Conservation (phyloP, 108 stramenopile genomes). For the Skeletonema menzelii region DNA sequence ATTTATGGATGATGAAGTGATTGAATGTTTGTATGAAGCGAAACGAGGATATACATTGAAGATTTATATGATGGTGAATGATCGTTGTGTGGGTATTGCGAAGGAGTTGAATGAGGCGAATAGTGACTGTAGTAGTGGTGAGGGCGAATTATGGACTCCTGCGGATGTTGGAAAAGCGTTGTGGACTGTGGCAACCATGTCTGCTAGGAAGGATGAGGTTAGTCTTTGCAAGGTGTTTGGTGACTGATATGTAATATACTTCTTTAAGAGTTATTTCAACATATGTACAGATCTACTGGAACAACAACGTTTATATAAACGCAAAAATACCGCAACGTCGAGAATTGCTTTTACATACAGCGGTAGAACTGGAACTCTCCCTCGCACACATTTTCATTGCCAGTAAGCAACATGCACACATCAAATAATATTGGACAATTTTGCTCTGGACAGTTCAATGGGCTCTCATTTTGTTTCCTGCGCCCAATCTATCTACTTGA, state of each 20-base stretch:
- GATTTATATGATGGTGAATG: conserved; percentile 58
- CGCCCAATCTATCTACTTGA: conserved; percentile 14
- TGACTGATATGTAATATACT: not conserved
- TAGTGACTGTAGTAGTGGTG: not conserved
- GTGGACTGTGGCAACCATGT: conserved; percentile 71
- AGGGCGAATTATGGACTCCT: conserved; percentile 47
- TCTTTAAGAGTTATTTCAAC: too few relatives aligned
- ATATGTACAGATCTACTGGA: too few relatives aligned
- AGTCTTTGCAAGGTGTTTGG: conserved; percentile 1
- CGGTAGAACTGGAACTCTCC: too few relatives aligned
- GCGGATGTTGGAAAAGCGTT: conserved; percentile 58
- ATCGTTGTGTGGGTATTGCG: conserved; percentile 47
- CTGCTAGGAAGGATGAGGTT: conserved; percentile 25
- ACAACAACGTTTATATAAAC: too few relatives aligned
- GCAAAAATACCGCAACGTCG: too few relatives aligned
- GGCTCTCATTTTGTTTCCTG: too few relatives aligned
- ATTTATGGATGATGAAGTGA: conserved; percentile 88
- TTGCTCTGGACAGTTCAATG: too few relatives aligned
- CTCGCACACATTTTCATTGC: too few relatives aligned
- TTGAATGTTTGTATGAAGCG: conserved; percentile 66
- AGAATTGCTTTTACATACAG: too few relatives aligned
- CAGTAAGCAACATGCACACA: too few relatives aligned
- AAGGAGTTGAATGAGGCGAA: conserved; percentile 20
- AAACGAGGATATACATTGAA: conserved; percentile 65
- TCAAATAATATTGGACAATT: too few relatives aligned